Conservation (phyloP, 148 eudicot genomes). For the Polygonum aviculare region DNA sequence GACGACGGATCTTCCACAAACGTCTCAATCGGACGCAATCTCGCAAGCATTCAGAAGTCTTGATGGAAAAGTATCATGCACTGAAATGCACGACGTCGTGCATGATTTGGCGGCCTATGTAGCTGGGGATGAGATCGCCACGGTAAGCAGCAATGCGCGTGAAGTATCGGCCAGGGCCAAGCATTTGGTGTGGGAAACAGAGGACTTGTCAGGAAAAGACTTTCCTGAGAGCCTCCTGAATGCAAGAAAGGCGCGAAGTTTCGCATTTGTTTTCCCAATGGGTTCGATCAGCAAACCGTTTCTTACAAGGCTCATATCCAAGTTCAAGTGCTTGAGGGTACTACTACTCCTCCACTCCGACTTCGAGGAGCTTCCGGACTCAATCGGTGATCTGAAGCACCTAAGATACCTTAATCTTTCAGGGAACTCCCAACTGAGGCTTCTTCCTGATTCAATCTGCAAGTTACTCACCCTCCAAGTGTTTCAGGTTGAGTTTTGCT, state of each 20-base stretch:
- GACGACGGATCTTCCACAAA: background rate
- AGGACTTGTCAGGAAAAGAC: background rate
- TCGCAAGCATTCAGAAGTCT: background rate
- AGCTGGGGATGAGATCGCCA: background rate
- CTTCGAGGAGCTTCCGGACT: slow-evolving; percentile 6
- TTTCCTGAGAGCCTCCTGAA: background rate
- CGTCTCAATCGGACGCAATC: background rate
- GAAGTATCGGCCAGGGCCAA: background rate
- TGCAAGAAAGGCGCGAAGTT: background rate
- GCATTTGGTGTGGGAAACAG: background rate
- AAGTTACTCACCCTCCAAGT: slow-evolving; percentile 1
- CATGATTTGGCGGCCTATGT: background rate
- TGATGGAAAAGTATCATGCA: background rate
- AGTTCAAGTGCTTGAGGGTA: slow-evolving; percentile 13
- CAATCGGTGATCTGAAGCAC: slow-evolving; percentile 17
- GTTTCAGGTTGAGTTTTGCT: background rate
- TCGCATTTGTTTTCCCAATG: background rate
- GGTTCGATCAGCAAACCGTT: background rate
- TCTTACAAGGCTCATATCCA: background rate
- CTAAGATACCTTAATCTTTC: slow-evolving; percentile 6
- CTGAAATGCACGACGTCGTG: slow-evolving; percentile 10
- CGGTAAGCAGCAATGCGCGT: background rate
- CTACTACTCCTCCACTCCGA: background rate
- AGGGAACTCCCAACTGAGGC: background rate
- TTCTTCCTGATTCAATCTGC: background rate